Evolutionary conservation across 805 yeast species (phyloP).

Genomic region (Saccharomycopsis sp.): DNA sequence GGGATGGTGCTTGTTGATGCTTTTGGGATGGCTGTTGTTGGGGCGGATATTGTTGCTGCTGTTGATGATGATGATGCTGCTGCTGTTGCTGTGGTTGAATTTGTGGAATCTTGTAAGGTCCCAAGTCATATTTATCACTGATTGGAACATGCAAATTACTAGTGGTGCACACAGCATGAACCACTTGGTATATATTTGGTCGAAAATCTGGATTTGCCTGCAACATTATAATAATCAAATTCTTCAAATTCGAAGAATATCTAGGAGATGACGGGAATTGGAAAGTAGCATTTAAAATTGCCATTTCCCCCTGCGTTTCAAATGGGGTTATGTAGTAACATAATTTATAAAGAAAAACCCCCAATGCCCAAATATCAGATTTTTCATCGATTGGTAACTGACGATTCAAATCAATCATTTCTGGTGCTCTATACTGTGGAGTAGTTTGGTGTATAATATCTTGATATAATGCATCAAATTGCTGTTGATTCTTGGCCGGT

Average conservation of each 20-base stretch:
- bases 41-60: conserved; percentile 1
- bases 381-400: conserved; percentile 74
- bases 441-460: conserved; percentile 77
- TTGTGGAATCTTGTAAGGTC: conserved; percentile 42
- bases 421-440: conserved; percentile 81
- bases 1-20: conserved; percentile 25
- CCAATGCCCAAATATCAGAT: conserved; percentile 82
- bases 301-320: conserved; percentile 52
- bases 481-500: conserved; percentile 57
- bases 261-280: conserved; percentile 48
- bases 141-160: conserved; percentile 43
- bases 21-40: conserved; percentile 45
- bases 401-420: conserved; percentile 67
- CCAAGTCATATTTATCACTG: conserved; percentile 35
- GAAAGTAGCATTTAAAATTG: conserved; percentile 51
- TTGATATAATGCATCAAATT: conserved; percentile 50
- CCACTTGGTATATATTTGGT: conserved; percentile 65
- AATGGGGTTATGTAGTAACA: conserved; percentile 83
- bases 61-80: neutral
- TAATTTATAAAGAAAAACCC: conserved; percentile 67
- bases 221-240: conserved; percentile 53
- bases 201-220: conserved; percentile 62
- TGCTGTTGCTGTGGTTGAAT: neutral
- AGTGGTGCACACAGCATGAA: conserved; percentile 62
- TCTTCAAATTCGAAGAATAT: conserved; percentile 56